Conservation (phyloP, 495 filamentous ascomycete species). For the Lasiosphaeria ovina region DNA sequence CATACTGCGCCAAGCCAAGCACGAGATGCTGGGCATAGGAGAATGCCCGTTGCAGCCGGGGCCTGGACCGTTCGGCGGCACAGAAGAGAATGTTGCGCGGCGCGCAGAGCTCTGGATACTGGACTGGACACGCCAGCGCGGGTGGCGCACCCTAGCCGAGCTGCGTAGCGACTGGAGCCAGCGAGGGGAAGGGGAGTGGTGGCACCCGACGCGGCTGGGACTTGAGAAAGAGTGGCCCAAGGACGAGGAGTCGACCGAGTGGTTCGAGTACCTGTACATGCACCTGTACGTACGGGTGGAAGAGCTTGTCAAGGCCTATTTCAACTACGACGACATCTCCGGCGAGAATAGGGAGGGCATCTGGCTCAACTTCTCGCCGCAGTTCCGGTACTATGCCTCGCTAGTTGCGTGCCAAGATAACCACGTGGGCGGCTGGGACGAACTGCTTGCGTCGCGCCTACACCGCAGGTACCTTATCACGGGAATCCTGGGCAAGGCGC, state of each 20-base stretch:
- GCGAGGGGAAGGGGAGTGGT: neutral
- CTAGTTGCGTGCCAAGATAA: conserved; percentile 39
- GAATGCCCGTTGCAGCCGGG: conserved; percentile 11
- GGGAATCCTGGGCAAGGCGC: conserved; percentile 40
- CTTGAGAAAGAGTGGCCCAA: conserved; percentile 11
- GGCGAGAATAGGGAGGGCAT: neutral
- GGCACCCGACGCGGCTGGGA: conserved; percentile 20
- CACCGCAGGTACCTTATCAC: conserved; percentile 42
- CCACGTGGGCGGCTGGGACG: conserved; percentile 39
- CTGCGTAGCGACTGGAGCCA: neutral
- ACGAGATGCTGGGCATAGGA: conserved; percentile 8
- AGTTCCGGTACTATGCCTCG: conserved; percentile 37
- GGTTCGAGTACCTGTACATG: conserved; percentile 23
- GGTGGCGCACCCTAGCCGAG: neutral
- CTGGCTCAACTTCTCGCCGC: conserved; percentile 23
- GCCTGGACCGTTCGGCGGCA: too few species aligned
- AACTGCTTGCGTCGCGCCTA: conserved; percentile 28
- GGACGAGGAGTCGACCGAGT: conserved; percentile 11
- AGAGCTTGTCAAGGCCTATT: conserved; percentile 13
- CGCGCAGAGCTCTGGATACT: neutral
- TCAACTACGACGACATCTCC: conserved; percentile 15
- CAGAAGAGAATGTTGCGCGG: neutral
- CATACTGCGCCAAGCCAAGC: neutral
- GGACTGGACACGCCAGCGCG: neutral
- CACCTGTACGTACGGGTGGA: conserved; percentile 13